phyloP scores from a whole-genome alignment of 1,284 basidiomycete species.

The Dichomitus squalens region DNA sequence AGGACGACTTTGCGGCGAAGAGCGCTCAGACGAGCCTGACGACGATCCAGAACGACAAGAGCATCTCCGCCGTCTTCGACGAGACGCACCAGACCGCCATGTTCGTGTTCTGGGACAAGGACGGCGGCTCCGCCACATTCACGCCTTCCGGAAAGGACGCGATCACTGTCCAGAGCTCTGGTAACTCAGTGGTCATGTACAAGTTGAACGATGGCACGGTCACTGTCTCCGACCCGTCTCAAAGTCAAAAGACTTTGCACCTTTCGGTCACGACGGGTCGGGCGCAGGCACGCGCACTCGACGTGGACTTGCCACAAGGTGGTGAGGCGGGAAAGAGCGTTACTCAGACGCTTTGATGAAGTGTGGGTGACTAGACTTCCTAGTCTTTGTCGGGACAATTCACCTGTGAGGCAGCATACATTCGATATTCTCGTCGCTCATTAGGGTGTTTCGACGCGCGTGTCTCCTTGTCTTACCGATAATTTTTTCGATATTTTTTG shows the following conservation, averaged over 20 bases:
- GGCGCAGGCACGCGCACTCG: conserved; percentile 32
- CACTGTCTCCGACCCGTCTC: conserved; percentile 62
- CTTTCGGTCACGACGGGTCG: conserved; percentile 34
- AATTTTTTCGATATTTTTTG: too few relatives aligned
- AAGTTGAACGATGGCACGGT: conserved; percentile 43
- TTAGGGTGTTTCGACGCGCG: too few relatives aligned
- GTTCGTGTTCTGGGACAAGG: conserved; percentile 39
- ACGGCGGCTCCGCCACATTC: conserved; percentile 31
- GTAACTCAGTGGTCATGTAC: conserved; percentile 48
- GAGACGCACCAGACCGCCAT: conserved; percentile 29
- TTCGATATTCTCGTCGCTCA: too few relatives aligned
- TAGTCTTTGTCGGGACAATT: too few relatives aligned
- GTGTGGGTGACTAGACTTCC: background rate
- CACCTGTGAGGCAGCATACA: too few relatives aligned
- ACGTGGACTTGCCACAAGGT: conserved; percentile 32
- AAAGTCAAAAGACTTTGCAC: conserved; percentile 35
- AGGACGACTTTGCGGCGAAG: conserved; percentile 35
- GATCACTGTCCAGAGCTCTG: conserved; percentile 39
- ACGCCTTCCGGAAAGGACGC: conserved; percentile 19
- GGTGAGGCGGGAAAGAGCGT: conserved; percentile 48
- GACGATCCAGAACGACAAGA: conserved; percentile 40
- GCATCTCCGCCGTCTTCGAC: conserved; percentile 39
- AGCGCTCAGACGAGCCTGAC: conserved; percentile 30
- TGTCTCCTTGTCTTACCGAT: too few relatives aligned
- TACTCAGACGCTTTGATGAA: conserved; percentile 27